phyloP scores from a whole-genome alignment of 306 rosid genomes.

The Vigna radiata region DNA sequence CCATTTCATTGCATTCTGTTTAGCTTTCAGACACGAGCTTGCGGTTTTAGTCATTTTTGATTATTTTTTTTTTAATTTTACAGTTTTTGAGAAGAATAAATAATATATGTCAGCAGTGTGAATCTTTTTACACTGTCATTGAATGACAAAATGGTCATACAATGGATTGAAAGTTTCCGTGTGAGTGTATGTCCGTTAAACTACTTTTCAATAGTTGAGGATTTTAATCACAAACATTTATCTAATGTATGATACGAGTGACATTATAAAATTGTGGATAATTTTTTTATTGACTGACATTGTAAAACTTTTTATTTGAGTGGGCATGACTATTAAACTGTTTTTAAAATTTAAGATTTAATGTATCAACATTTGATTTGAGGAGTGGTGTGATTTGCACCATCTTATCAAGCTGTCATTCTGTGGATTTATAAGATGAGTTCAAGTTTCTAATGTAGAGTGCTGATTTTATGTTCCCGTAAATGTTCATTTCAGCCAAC shows the following conservation, averaged over 20 bases:
- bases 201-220: too few species aligned
- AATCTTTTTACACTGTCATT: not conserved
- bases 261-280: not conserved
- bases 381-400: constrained; percentile 2
- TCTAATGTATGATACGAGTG: too few species aligned
- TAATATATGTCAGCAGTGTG: not conserved
- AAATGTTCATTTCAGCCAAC: constrained; percentile 53
- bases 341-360: constrained; percentile 4
- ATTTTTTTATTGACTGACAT: not conserved
- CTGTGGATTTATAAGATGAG: not conserved
- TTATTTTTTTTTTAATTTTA: not conserved
- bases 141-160: not conserved
- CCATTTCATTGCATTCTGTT: not conserved
- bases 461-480: constrained; percentile 24
- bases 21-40: not conserved
- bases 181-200: too few species aligned
- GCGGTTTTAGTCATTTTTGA: not conserved
- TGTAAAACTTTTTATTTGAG: not conserved
- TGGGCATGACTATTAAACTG: not conserved
- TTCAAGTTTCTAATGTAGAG: not conserved
- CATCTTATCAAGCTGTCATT: not conserved
- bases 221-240: too few species aligned
- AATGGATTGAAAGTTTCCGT: too few species aligned
- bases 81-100: not conserved
- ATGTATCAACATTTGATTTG: not conserved